Percentiles rank a stretch among this genome's conserved stretches.
Conservation (phyloP, 768 basidiomycete species). For the Hygrocybe punicea region DNA sequence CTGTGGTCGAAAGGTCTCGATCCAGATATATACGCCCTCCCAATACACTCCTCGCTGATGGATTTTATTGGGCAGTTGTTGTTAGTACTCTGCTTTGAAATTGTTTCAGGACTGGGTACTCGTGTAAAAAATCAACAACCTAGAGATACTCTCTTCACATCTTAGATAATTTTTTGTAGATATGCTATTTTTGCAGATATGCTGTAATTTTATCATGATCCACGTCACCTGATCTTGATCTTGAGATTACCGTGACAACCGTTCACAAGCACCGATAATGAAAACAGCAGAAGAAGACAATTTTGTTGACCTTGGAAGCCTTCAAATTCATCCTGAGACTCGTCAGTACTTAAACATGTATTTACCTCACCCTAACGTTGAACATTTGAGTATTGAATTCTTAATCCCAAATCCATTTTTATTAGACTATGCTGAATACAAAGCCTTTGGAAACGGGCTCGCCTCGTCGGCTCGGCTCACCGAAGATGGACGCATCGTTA, state of each 20-base stretch:
- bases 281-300: background rate
- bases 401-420: background rate
- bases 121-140: constrained; percentile 20
- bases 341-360: background rate
- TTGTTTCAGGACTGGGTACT: constrained; percentile 50
- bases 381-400: background rate
- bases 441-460: constrained; percentile 41
- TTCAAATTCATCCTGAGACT: background rate
- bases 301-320: background rate
- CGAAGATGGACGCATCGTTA: constrained; percentile 45
- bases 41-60: constrained; percentile 85
- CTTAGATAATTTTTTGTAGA: no score
- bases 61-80: constrained; percentile 81
- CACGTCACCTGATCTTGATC: no score
- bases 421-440: constrained; percentile 40
- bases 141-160: background rate
- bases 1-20: constrained; percentile 78
- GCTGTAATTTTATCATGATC: no score
- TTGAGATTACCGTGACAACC: no score
- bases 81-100: constrained; percentile 70
- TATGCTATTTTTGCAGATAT: no score
- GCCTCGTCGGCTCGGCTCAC: constrained; percentile 40
- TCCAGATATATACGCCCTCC: constrained; percentile 92
- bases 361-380: background rate
- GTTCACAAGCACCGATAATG: background rate